Evolutionary conservation across 2,329 filamentous ascomycete genomes (phyloP), one percentile per base, ranked within the genome.

Genomic region (Akanthomyces lecanii): DNA sequence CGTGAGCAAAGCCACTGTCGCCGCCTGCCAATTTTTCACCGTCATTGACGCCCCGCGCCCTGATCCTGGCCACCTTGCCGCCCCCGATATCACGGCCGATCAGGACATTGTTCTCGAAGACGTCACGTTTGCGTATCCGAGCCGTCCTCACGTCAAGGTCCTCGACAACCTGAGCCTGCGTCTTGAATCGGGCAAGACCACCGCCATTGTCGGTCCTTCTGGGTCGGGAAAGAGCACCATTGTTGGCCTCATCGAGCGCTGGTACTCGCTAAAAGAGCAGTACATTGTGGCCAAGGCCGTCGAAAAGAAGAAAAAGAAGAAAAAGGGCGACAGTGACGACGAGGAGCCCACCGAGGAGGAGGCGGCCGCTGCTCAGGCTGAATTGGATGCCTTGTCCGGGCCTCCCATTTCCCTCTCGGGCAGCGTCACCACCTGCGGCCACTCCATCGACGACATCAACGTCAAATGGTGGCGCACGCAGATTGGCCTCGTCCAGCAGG

Each of bases 151-250:
- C 63, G 82, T 88, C 65, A 85, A 85, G 68, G 84, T 91, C 0
- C 73, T 91, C 1, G 81, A 89, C 67, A 75, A 80, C 3, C 72
- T 91, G 3, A 79, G 82, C 67, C 74, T 90, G 10, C 77, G 73
- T 0, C 83, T 91, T 62, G 78, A 83, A 64, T 79, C 83, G 8
- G 87, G 87, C 23, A 89, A 89, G 69, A 82, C 87, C 2, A 91
- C 88, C 0, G 89, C 89, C 2, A 87, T 92, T 21, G 89, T 92
- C 23, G 89, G 89, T 0, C 84, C 88, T 0, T 90, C 87, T 2
- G 89, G 89, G 0, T 87, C 83, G 5, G 89, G 90, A 0, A 93
- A 92, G 72, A 89, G 86, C 57, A 92, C 89, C 0, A 85, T 92
- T 30, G 84, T 91, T 0, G 88, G 86, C 0, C 75, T 92, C 2